phyloP scores from a whole-genome alignment of 768 basidiomycete genomes.

The Mycena chlorophos region DNA sequence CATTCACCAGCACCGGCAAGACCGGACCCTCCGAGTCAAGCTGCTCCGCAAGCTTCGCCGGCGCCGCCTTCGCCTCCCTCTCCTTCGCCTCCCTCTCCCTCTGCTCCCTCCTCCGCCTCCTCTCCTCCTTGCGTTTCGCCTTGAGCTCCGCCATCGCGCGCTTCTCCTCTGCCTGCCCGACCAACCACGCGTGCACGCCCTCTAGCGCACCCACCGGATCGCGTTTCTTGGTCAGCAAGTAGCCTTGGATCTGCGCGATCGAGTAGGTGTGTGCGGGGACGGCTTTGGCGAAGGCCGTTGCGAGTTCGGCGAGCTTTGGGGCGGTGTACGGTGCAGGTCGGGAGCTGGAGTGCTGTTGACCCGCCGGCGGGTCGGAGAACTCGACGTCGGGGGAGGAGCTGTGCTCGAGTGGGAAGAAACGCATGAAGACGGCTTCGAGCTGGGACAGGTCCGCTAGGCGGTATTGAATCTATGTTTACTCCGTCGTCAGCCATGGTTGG shows the following conservation, averaged over 20 bases:
- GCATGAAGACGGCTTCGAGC: constrained; percentile 10
- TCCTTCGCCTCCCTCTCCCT: constrained; percentile 19
- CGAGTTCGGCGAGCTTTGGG: not conserved
- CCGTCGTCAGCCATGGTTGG: not conserved
- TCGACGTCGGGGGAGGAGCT: not conserved
- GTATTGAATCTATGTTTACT: constrained; percentile 15
- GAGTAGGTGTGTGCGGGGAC: constrained; percentile 6
- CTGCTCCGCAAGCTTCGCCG: too few relatives aligned
- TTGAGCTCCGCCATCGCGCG: constrained; percentile 10
- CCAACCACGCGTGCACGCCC: constrained; percentile 28
- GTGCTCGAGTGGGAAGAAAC: constrained; percentile 1
- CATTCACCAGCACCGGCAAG: too few relatives aligned
- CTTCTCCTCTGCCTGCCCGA: constrained; percentile 25
- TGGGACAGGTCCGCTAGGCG: constrained; percentile 8
- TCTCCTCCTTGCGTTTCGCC: constrained; percentile 11
- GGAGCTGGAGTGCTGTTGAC: not conserved
- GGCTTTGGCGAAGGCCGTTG: constrained; percentile 1
- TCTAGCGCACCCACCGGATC: constrained; percentile 13
- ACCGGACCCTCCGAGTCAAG: too few relatives aligned
- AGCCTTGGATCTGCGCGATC: constrained; percentile 21
- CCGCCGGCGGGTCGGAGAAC: not conserved
- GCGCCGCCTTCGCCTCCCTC: not conserved
- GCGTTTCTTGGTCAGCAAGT: constrained; percentile 30
- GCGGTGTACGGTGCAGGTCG: not conserved
- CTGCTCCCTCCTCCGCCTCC: constrained; percentile 3